Conservation (phyloP, 1,139 yeast genomes). For the Pichia inconspicua region DNA sequence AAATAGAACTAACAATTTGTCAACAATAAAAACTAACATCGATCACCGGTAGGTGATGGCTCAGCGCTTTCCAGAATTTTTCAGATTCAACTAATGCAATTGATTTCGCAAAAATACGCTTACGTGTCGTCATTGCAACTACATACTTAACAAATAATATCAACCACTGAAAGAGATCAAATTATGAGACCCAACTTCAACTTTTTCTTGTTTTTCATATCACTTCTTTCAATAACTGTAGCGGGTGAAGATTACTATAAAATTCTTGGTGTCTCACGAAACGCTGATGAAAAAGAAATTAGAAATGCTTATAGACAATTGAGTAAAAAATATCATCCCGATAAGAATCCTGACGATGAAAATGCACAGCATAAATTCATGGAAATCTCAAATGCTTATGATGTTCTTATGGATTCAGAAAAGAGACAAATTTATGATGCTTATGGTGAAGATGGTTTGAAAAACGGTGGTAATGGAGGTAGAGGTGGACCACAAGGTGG, state of each 20-base stretch:
- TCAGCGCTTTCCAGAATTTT: neutral
- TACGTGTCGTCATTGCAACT: neutral
- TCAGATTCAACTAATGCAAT: neutral
- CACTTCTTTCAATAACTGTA: slow-evolving; percentile 6
- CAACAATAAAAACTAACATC: too few relatives aligned
- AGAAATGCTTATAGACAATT: slow-evolving; percentile 79
- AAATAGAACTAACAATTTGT: too few relatives aligned
- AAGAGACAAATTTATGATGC: slow-evolving; percentile 68
- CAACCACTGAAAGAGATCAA: neutral
- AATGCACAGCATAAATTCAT: slow-evolving; percentile 80
- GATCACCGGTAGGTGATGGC: neutral
- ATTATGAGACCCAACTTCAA: neutral
- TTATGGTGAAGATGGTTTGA: slow-evolving; percentile 78
- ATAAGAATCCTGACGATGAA: slow-evolving; percentile 76
- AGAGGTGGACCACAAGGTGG: slow-evolving; percentile 21
- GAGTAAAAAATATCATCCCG: slow-evolving; percentile 89
- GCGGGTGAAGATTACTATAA: slow-evolving; percentile 18
- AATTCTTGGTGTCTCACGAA: slow-evolving; percentile 59
- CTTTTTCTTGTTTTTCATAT: slow-evolving; percentile 1
- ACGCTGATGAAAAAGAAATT: slow-evolving; percentile 74
- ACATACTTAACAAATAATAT: neutral
- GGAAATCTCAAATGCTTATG: slow-evolving; percentile 91
- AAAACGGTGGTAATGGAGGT: slow-evolving; percentile 33
- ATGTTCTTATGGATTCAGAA: slow-evolving; percentile 68
- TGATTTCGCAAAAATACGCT: neutral